These are phyloP conservation scores for Polymyxa betae DNA, from an alignment of 208 protist species.

Conservation along the genomic window DNA sequence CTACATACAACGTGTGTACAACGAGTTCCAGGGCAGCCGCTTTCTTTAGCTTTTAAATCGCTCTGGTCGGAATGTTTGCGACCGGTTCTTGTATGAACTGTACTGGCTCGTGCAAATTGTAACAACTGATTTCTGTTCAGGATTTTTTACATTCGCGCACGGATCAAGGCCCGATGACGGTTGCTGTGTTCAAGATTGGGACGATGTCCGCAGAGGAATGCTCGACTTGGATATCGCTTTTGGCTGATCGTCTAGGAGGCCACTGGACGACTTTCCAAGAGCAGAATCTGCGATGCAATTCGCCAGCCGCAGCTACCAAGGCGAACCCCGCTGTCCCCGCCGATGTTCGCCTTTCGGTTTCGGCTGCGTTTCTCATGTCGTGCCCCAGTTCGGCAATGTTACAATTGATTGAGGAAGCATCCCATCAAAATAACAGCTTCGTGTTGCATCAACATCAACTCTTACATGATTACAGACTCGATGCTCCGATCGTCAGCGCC, in stretches of 20 bases:
- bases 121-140: neutral
- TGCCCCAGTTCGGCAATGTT: neutral
- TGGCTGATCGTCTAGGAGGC: neutral
- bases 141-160: slow-evolving; percentile 49
- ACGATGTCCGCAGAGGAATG: neutral
- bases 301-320: neutral
- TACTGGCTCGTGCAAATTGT: neutral
- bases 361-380: slow-evolving; percentile 14
- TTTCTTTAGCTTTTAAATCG: neutral
- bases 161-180: slow-evolving; percentile 1
- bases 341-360: neutral
- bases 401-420: neutral
- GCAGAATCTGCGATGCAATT: neutral
- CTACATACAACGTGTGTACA: neutral
- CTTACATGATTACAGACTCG: neutral
- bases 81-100: neutral
- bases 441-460: slow-evolving; percentile 1
- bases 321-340: neutral
- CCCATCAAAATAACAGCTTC: neutral
- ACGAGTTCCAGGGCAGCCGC: neutral
- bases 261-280: neutral
- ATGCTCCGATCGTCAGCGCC: neutral
- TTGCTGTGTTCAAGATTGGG: neutral
- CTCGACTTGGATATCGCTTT: neutral
- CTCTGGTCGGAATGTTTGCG: slow-evolving; percentile 19